A percentile compares a stretch with the other conserved stretches of the same genome.
phyloP scores from a whole-genome alignment of 1,139 yeast species.

The Taphrina confusa region DNA sequence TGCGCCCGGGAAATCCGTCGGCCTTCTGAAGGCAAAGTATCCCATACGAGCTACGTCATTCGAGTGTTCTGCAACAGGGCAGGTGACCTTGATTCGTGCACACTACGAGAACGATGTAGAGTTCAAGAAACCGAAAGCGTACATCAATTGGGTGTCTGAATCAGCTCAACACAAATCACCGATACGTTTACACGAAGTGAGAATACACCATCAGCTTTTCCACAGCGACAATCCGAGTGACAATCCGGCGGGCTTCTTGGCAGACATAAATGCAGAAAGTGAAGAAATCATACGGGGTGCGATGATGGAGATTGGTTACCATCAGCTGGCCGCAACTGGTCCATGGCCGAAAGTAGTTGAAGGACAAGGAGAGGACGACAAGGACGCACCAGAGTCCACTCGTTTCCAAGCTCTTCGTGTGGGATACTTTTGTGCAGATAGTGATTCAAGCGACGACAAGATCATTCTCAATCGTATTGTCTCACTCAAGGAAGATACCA shows the following conservation, averaged over 20 bases:
- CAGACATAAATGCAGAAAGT: conserved; percentile 77
- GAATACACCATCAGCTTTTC: conserved; percentile 86
- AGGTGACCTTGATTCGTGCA: conserved; percentile 69
- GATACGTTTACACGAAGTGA: conserved; percentile 66
- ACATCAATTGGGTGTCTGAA: conserved; percentile 85
- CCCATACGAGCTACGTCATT: conserved; percentile 72
- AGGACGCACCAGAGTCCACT: conserved; percentile 72
- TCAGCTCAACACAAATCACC: conserved; percentile 58
- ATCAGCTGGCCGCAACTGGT: conserved; percentile 64
- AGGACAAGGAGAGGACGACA: conserved; percentile 57
- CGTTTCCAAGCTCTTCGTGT: conserved; percentile 98
- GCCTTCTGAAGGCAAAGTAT: conserved; percentile 88
- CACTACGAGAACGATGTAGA: conserved; percentile 68
- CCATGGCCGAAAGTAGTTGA: conserved; percentile 65
- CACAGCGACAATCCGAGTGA: conserved; percentile 87
- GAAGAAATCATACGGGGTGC: conserved; percentile 69
- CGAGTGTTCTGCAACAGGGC: conserved; percentile 64
- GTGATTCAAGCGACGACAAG: conserved; percentile 61
- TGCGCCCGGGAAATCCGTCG: conserved; percentile 85
- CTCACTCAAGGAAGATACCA: conserved; percentile 68
- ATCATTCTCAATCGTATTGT: conserved; percentile 84
- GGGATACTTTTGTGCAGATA: conserved; percentile 92
- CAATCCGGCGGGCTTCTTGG: conserved; percentile 82
- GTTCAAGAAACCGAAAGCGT: conserved; percentile 81
- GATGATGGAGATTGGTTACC: conserved; percentile 75